These are phyloP conservation scores for Globisporangium carolinianum DNA, from an alignment of 352 stramenopile species.

Conservation along the genomic window DNA sequence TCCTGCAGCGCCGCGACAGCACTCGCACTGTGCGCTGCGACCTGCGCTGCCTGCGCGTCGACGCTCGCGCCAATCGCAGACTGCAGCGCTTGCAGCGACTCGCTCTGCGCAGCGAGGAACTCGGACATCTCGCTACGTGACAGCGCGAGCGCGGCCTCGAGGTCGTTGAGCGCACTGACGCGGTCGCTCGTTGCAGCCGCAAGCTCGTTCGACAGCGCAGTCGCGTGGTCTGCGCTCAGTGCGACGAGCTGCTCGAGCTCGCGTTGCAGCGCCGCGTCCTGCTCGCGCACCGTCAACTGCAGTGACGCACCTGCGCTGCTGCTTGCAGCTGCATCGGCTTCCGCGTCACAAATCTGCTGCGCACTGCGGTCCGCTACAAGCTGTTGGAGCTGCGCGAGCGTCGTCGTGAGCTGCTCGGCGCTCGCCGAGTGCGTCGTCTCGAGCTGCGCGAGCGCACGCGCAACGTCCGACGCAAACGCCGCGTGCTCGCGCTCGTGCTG, in stretches of 20 bases:
- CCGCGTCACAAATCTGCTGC: slow-evolving; percentile 11
- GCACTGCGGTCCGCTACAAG: slow-evolving; percentile 17
- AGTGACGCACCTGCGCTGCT: slow-evolving; percentile 3
- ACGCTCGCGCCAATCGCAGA: slow-evolving; percentile 37
- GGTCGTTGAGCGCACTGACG: slow-evolving; percentile 22
- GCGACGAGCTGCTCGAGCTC: slow-evolving; percentile 28
- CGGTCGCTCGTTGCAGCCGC: slow-evolving; percentile 20
- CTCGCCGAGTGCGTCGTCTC: slow-evolving; percentile 35
- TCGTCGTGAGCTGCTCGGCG: slow-evolving; percentile 29
- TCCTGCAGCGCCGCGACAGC: slow-evolving; percentile 25
- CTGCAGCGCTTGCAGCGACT: slow-evolving; percentile 42
- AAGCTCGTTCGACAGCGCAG: slow-evolving; percentile 23
- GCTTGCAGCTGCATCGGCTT: slow-evolving; percentile 9
- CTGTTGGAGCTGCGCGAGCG: slow-evolving; percentile 21
- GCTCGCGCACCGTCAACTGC: slow-evolving; percentile 14
- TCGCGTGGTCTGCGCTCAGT: slow-evolving; percentile 24
- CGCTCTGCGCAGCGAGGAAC: slow-evolving; percentile 37
- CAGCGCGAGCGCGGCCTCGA: slow-evolving; percentile 19
- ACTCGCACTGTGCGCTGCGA: slow-evolving; percentile 27
- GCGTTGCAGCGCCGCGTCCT: slow-evolving; percentile 21
- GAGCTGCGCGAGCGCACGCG: slow-evolving; percentile 36
- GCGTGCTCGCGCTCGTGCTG: slow-evolving; percentile 48
- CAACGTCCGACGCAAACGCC: slow-evolving; percentile 33
- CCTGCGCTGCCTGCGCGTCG: slow-evolving; percentile 31
- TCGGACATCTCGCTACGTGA: slow-evolving; percentile 26